A percentile compares a stretch with the other conserved stretches of the same genome.
Conservation (phyloP, 1,284 basidiomycete genomes). For the Hymenochaete sp. region DNA sequence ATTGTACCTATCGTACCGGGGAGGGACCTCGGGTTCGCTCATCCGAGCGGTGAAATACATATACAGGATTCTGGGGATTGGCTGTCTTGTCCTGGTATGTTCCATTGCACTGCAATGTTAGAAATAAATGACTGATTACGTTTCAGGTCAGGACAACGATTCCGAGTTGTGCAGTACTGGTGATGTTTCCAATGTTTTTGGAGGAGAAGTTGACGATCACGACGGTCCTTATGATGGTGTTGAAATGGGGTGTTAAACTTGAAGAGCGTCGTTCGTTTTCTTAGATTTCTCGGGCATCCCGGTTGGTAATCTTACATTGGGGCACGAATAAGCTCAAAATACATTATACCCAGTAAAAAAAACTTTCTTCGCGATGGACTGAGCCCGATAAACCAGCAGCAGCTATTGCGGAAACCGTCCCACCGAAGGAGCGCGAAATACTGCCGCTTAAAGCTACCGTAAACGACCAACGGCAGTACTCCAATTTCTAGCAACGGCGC, state of each 20-base stretch:
- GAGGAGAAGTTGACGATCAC: slow-evolving; percentile 17
- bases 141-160: slow-evolving; percentile 17
- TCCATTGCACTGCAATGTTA: neutral
- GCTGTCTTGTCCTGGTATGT: slow-evolving; percentile 38
- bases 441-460: too few relatives aligned
- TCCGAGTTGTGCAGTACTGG: slow-evolving; percentile 17
- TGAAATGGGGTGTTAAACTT: neutral
- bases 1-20: slow-evolving; percentile 33
- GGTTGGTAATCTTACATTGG: neutral
- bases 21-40: slow-evolving; percentile 42
- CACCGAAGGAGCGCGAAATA: too few relatives aligned
- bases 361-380: neutral
- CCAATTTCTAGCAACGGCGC: too few relatives aligned
- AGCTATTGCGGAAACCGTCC: too few relatives aligned
- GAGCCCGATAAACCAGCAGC: neutral
- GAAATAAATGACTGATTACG: neutral
- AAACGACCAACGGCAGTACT: too few relatives aligned
- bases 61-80: slow-evolving; percentile 41
- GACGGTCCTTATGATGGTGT: slow-evolving; percentile 21
- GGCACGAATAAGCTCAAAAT: neutral
- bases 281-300: neutral
- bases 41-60: slow-evolving; percentile 52
- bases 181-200: slow-evolving; percentile 19
- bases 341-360: neutral
- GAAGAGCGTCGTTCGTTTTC: neutral